Evolutionary conservation across 768 basidiomycete genomes (phyloP), one percentile per base, ranked within the genome.

Genomic region (Tylopilus plumbeoviolaceoides): DNA sequence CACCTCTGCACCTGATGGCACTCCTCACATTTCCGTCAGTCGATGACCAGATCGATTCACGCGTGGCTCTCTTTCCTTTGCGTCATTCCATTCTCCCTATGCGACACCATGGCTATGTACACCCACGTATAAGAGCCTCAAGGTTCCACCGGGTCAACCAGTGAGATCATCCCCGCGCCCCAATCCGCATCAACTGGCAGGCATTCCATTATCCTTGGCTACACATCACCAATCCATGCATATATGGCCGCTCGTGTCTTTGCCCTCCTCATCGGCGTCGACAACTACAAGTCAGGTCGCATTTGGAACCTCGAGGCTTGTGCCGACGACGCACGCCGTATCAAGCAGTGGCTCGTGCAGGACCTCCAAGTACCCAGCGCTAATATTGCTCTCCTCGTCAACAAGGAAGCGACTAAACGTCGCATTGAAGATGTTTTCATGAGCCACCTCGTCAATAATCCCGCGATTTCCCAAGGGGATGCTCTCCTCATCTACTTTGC

Each of bases 401-500:
- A 87, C 67, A 71, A 70, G 35, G 73, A 82, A 46, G 86, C 85
- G 2, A 82, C 85, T 7, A 82, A 83, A 61, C 70, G 73, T 43
- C 73, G 73, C 56, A 85, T 88, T 31, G 84, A 86, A 62, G 76
- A 80, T 59, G 67, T 66, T 0, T 84, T 88, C 59, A 78, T 79
- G 73, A 70, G 71, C 5, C 86, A 87, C 58, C 73, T 88, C 35
- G 72, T 82, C 56, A 80, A 82, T 64, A 87, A 88, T 60, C 70
- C 77, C 8, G 68, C 67, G 27, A 84, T 88, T 47, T 75, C 79
- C 44, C 69, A 65, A 23, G 85, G 81, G 21, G 85, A 87, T 53
- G 81, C 86, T 30, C 75, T 88, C 38, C 58, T 88, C 56, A 65
- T 88, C 46, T 88, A 85, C 60, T 88, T 86, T 61, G 83, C 87